Conservation (phyloP, 257 asterid genomes). For the Lantana camara region DNA sequence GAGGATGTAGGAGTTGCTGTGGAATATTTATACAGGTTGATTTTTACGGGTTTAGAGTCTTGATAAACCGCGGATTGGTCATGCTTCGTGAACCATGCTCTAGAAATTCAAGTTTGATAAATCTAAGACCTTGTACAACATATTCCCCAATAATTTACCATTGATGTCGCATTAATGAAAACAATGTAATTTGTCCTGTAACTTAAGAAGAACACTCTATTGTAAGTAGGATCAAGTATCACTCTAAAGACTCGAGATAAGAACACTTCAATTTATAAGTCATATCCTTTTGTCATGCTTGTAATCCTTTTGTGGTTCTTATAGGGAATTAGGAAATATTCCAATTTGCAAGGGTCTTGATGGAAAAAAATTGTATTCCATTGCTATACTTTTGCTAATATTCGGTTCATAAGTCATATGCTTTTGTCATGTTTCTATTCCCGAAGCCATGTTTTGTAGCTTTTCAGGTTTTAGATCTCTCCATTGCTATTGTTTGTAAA, state of each 20-base stretch:
- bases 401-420: too few relatives aligned
- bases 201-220: too few relatives aligned
- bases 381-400: constrained; percentile 13
- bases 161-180: neutral
- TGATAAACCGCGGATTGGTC: constrained; percentile 4
- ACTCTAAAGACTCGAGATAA: constrained; percentile 5
- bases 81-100: neutral
- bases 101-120: neutral
- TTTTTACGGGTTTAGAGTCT: neutral
- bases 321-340: neutral
- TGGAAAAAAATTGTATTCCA: neutral
- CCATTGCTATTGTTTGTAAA: too few relatives aligned
- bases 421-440: too few relatives aligned
- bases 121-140: neutral
- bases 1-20: neutral
- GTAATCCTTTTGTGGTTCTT: too few relatives aligned
- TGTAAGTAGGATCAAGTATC: too few relatives aligned
- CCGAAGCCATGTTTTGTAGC: too few relatives aligned
- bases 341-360: neutral
- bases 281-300: too few relatives aligned
- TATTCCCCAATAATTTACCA: constrained; percentile 5
- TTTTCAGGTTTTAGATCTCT: too few relatives aligned
- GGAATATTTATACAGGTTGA: too few relatives aligned
- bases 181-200: too few relatives aligned
- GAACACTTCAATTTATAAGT: neutral